Evolutionary conservation across 2,329 filamentous ascomycete genomes (phyloP).

Genomic region (Ustilaginoidea virens): DNA sequence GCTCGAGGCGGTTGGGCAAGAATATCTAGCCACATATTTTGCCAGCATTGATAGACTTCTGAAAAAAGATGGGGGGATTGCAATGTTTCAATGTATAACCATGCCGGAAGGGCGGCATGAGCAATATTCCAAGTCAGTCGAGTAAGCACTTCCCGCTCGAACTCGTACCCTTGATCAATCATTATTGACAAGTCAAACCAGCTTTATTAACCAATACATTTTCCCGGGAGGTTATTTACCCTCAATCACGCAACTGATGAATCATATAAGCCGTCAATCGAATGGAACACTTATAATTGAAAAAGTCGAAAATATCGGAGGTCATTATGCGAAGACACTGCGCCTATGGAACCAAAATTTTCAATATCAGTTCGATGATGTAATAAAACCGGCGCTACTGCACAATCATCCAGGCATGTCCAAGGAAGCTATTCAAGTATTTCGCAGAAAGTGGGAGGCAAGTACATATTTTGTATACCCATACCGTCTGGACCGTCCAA

Average conservation of each 20-base stretch:
- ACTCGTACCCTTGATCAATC: too few relatives aligned
- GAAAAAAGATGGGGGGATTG: constrained; percentile 50
- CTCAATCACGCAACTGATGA: constrained; percentile 37
- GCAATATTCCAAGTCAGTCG: constrained; percentile 48
- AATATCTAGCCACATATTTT: constrained; percentile 55
- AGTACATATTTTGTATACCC: too few relatives aligned
- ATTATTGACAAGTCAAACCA: too few relatives aligned
- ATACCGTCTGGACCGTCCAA: too few relatives aligned
- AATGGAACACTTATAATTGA: constrained; percentile 49
- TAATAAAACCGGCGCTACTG: constrained; percentile 44
- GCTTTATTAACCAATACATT: constrained; percentile 62
- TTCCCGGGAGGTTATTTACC: constrained; percentile 64
- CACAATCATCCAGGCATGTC: constrained; percentile 42
- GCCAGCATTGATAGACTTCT: constrained; percentile 44
- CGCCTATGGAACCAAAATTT: constrained; percentile 55
- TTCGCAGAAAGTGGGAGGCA: constrained; percentile 56
- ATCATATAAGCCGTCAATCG: constrained; percentile 45
- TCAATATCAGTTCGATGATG: constrained; percentile 41
- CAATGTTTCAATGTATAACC: constrained; percentile 63
- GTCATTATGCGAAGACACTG: constrained; percentile 56
- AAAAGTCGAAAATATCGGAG: constrained; percentile 55
- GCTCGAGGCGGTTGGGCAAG: constrained; percentile 57
- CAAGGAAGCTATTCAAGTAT: constrained; percentile 48
- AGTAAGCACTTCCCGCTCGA: constrained; percentile 23
- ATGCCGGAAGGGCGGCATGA: constrained; percentile 57